Conservation (phyloP, 2,329 filamentous ascomycete species). For the Gnomoniopsis smithogilvyi region DNA sequence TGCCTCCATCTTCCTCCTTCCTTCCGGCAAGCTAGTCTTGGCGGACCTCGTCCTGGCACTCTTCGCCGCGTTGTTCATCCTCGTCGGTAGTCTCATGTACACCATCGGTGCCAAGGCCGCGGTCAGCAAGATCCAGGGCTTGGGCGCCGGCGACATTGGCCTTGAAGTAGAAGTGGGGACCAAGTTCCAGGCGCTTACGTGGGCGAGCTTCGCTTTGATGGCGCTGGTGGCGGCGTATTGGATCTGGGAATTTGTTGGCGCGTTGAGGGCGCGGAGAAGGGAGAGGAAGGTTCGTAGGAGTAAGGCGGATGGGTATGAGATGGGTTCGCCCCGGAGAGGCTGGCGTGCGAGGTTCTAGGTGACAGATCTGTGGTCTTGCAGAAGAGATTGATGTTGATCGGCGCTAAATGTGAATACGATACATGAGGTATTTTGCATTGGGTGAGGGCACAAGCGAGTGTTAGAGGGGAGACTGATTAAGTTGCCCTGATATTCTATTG, state of each 20-base stretch:
- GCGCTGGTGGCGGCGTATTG: conserved; percentile 37
- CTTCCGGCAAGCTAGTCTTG: conserved; percentile 31
- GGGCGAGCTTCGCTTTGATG: conserved; percentile 46
- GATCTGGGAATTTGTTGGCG: conserved; percentile 31
- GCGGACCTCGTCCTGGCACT: conserved; percentile 33
- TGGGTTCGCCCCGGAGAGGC: conserved; percentile 3
- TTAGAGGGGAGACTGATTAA: too few relatives aligned
- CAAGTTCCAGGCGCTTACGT: conserved; percentile 44
- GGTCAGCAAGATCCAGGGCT: conserved; percentile 36
- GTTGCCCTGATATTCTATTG: too few relatives aligned
- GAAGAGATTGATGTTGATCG: too few relatives aligned
- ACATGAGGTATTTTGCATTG: too few relatives aligned
- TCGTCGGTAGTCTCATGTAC: conserved; percentile 40
- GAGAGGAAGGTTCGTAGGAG: neutral
- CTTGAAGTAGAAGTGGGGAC: conserved; percentile 39
- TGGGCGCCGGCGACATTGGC: conserved; percentile 40
- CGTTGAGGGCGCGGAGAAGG: conserved; percentile 28
- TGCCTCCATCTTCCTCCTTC: conserved; percentile 27
- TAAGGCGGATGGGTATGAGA: conserved; percentile 7
- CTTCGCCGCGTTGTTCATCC: conserved; percentile 34
- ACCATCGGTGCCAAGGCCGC: conserved; percentile 39
- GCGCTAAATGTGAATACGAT: too few relatives aligned
- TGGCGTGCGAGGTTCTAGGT: too few relatives aligned
- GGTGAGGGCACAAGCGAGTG: too few relatives aligned
- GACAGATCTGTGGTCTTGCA: too few relatives aligned